These are phyloP conservation scores for Penicillium freii DNA, from an alignment of 2,329 filamentous ascomycete species.

Conservation along the genomic window DNA sequence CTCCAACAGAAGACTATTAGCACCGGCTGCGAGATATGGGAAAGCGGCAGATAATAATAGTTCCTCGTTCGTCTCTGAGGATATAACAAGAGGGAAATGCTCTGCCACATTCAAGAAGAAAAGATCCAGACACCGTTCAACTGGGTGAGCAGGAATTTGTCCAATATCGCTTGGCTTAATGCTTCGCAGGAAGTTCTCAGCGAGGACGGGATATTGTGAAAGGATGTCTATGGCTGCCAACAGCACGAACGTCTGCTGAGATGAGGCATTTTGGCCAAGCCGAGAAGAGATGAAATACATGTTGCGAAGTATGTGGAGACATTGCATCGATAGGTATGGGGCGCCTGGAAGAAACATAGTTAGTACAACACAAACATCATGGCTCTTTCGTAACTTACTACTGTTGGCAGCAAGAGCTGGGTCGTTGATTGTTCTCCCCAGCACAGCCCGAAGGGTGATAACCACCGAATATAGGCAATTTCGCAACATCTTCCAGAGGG, in stretches of 20 bases:
- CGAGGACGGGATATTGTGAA: slow-evolving; percentile 64
- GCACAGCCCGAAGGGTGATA: slow-evolving; percentile 70
- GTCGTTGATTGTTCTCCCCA: slow-evolving; percentile 64
- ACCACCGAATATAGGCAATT: slow-evolving; percentile 73
- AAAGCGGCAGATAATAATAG: slow-evolving; percentile 72
- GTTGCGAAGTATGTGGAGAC: slow-evolving; percentile 71
- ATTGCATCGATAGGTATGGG: slow-evolving; percentile 66
- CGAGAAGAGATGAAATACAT: slow-evolving; percentile 79
- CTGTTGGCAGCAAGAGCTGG: slow-evolving; percentile 52
- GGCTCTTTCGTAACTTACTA: slow-evolving; percentile 38
- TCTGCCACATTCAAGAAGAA: slow-evolving; percentile 87
- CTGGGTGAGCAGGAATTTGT: slow-evolving; percentile 60
- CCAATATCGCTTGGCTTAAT: slow-evolving; percentile 58
- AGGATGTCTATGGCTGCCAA: slow-evolving; percentile 80
- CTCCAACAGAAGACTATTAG: slow-evolving; percentile 57
- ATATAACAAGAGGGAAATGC: slow-evolving; percentile 71
- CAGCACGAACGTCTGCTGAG: slow-evolving; percentile 81
- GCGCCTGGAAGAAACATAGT: slow-evolving; percentile 47
- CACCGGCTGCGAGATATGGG: slow-evolving; percentile 66
- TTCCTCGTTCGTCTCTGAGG: slow-evolving; percentile 65
- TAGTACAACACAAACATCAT: not conserved
- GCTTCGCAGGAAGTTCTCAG: slow-evolving; percentile 64
- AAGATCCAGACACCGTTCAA: slow-evolving; percentile 73
- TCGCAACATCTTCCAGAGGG: slow-evolving; percentile 72
- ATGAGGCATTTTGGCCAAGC: slow-evolving; percentile 70